Conservation (phyloP, 2,329 filamentous ascomycete genomes). For the Fusarium sp. region DNA sequence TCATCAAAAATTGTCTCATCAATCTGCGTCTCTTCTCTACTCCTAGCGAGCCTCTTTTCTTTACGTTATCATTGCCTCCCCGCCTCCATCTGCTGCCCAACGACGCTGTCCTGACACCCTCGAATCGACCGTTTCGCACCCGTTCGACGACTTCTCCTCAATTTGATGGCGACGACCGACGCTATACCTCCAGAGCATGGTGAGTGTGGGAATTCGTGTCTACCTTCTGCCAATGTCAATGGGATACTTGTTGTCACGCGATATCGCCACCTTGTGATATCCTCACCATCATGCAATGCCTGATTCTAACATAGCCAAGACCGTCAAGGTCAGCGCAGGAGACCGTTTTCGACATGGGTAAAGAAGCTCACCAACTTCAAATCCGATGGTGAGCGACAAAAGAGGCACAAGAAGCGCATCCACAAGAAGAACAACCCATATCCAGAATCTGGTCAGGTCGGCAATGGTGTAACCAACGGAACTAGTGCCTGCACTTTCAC, state of each 20-base stretch:
- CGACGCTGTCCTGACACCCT: constrained; percentile 32
- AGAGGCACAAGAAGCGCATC: constrained; percentile 66
- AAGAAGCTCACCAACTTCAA: constrained; percentile 94
- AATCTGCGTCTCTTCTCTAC: constrained; percentile 8
- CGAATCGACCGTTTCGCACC: constrained; percentile 24
- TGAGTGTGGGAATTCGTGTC: constrained; percentile 8
- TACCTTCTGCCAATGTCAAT: too few relatives aligned
- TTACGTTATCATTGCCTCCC: constrained; percentile 35
- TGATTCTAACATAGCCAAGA: constrained; percentile 66
- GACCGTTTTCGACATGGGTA: constrained; percentile 93
- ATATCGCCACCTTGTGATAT: constrained; percentile 21
- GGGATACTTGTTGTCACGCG: not conserved
- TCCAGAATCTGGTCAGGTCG: constrained; percentile 78
- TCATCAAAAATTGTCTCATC: constrained; percentile 22
- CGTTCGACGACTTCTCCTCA: constrained; percentile 10
- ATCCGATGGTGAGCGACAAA: constrained; percentile 66
- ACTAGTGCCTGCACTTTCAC: constrained; percentile 68
- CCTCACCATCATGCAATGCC: constrained; percentile 11
- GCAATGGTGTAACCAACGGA: constrained; percentile 50
- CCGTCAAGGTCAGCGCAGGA: constrained; percentile 75
- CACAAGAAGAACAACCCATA: constrained; percentile 93
- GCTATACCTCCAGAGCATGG: constrained; percentile 46
- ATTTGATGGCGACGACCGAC: constrained; percentile 49
- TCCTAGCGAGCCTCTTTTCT: constrained; percentile 19
- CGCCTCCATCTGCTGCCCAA: constrained; percentile 38